Evolutionary conservation across 2,329 filamentous ascomycete genomes (phyloP).

Genomic region (Penicillium sumatraense): DNA sequence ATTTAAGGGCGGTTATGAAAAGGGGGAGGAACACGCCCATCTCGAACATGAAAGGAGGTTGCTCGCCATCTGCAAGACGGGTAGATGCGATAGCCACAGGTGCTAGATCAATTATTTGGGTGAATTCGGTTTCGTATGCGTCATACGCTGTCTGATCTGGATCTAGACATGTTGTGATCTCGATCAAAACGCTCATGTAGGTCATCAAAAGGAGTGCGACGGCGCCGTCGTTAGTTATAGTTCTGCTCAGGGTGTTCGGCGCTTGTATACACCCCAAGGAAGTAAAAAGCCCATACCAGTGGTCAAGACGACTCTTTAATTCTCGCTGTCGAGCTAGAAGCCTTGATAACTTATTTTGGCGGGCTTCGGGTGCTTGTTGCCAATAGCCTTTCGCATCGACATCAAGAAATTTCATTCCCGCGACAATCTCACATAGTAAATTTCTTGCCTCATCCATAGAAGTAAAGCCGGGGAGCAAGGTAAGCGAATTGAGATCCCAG

Average conservation of each 20-base stretch:
- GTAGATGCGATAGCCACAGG: constrained; percentile 14
- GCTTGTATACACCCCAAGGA: background rate
- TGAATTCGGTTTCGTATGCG: constrained; percentile 16
- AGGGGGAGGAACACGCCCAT: constrained; percentile 25
- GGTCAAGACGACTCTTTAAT: constrained; percentile 4
- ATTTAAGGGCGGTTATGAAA: constrained; percentile 24
- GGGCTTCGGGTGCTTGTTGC: background rate
- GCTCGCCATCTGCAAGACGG: constrained; percentile 13
- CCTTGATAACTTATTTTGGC: background rate
- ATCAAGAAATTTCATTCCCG: constrained; percentile 20
- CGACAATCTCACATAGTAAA: constrained; percentile 16
- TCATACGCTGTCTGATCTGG: constrained; percentile 19
- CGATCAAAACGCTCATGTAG: constrained; percentile 19
- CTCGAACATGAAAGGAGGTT: constrained; percentile 24
- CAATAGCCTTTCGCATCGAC: constrained; percentile 15
- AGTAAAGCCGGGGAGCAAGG: background rate
- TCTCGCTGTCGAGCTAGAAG: constrained; percentile 4
- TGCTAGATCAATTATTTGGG: constrained; percentile 16
- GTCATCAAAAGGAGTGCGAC: constrained; percentile 20
- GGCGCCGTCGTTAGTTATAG: background rate
- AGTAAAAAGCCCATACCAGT: constrained; percentile 12
- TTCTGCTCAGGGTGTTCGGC: background rate
- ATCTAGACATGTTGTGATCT: constrained; percentile 17
- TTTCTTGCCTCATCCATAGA: constrained; percentile 19
- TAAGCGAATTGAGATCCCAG: background rate